These are phyloP conservation scores for Diaporthe aspalathi DNA, from an alignment of 2,329 filamentous ascomycete species.

Conservation along the genomic window DNA sequence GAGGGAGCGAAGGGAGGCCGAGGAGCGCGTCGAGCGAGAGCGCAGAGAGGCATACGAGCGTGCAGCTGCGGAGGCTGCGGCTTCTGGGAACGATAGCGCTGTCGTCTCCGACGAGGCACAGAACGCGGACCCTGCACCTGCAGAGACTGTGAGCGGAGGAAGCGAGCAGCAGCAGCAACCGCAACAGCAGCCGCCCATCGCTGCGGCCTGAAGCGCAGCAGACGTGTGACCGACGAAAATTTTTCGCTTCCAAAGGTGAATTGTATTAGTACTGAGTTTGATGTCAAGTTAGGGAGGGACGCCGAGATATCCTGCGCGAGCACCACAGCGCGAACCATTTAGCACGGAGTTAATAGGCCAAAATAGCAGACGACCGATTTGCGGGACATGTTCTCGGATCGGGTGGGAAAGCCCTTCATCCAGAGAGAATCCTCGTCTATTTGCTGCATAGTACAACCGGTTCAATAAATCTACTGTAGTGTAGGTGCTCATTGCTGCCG, in stretches of 20 bases:
- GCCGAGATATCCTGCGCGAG: slow-evolving; percentile 36
- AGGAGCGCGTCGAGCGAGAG: slow-evolving; percentile 52
- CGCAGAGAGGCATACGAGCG: slow-evolving; percentile 47
- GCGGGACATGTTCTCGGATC: background rate
- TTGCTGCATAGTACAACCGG: background rate
- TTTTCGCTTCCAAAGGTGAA: background rate
- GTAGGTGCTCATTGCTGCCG: background rate
- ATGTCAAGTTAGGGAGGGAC: background rate
- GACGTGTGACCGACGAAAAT: too few species aligned
- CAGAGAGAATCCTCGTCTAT: background rate
- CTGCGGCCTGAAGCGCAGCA: background rate
- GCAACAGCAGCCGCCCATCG: slow-evolving; percentile 36
- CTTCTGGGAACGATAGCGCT: slow-evolving; percentile 39
- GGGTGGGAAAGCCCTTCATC: background rate
- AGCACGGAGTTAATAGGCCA: slow-evolving; percentile 34
- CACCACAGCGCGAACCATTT: slow-evolving; percentile 22
- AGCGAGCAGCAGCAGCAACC: slow-evolving; percentile 35
- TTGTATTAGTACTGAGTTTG: slow-evolving; percentile 28
- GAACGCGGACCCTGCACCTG: background rate
- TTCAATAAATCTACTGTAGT: too few species aligned
- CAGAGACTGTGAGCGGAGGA: background rate
- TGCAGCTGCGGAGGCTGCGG: slow-evolving; percentile 44
- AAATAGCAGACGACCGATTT: background rate
- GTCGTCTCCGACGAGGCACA: slow-evolving; percentile 16
- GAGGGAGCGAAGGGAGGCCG: slow-evolving; percentile 56